These are phyloP conservation scores for Moniliophthora roreri DNA, from an alignment of 1,284 basidiomycete species.

Conservation along the genomic window DNA sequence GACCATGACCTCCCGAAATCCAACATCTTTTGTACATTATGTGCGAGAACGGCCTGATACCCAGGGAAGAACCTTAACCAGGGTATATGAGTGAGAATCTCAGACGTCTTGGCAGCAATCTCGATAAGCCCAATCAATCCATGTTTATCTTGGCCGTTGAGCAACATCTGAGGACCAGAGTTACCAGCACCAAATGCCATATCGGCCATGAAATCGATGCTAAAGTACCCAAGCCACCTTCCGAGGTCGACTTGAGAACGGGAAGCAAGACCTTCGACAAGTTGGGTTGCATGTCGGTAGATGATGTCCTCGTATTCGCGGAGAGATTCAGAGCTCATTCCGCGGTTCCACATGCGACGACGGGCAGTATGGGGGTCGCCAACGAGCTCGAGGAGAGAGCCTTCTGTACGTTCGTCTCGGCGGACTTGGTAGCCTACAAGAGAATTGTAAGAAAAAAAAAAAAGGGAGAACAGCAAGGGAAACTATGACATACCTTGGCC, in stretches of 20 bases:
- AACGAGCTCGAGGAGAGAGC: background rate
- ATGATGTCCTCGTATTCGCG: constrained; percentile 54
- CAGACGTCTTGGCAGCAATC: background rate
- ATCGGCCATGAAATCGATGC: constrained; percentile 1
- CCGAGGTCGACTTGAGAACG: constrained; percentile 40
- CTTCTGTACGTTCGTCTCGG: background rate
- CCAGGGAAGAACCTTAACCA: background rate
- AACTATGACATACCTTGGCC: background rate
- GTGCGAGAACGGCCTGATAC: background rate
- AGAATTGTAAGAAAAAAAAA: background rate
- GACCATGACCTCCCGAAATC: constrained; percentile 30
- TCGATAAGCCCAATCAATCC: background rate
- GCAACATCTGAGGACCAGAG: background rate
- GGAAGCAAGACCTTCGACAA: constrained; percentile 39
- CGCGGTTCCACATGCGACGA: constrained; percentile 56
- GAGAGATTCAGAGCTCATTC: constrained; percentile 48
- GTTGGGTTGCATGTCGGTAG: constrained; percentile 36
- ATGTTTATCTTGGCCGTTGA: background rate
- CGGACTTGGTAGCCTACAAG: background rate
- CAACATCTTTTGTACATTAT: constrained; percentile 1
- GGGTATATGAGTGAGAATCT: background rate
- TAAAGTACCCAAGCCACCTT: constrained; percentile 51
- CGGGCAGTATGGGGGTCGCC: constrained; percentile 42
- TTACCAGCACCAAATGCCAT: background rate
- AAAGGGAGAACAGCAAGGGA: too few relatives aligned